phyloP scores from a whole-genome alignment of 2,329 filamentous ascomycete species.

The Pyricularia sp. region DNA sequence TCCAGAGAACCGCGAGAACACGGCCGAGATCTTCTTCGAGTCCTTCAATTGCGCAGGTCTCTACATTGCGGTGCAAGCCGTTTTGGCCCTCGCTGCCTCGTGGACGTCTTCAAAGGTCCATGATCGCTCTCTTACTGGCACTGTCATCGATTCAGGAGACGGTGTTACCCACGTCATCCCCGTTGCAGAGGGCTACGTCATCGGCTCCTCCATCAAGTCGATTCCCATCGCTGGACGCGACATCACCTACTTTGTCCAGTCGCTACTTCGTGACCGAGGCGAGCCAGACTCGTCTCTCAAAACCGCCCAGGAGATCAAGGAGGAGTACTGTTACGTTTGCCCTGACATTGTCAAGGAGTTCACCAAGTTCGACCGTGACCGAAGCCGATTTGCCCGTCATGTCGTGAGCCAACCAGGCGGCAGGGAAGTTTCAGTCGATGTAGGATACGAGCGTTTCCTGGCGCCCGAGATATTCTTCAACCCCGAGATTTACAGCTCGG shows the following conservation, averaged over 20 bases:
- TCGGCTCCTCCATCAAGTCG: conserved; percentile 97
- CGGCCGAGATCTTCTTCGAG: conserved; percentile 99
- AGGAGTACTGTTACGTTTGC: conserved; percentile 97
- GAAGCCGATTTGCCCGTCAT: conserved; percentile 84
- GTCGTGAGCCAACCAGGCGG: conserved; percentile 79
- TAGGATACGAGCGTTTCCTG: conserved; percentile 96
- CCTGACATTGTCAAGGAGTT: conserved; percentile 99
- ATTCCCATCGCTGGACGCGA: conserved; percentile 97
- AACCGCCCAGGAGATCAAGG: conserved; percentile 96
- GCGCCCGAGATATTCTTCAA: conserved; percentile 99
- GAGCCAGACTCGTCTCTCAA: conserved; percentile 96
- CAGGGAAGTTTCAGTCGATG: conserved; percentile 75
- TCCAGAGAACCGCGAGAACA: conserved; percentile 97
- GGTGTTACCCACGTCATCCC: conserved; percentile 99
- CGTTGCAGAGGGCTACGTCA: conserved; percentile 96
- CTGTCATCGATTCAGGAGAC: conserved; percentile 96
- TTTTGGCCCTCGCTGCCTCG: conserved; percentile 89
- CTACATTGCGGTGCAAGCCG: conserved; percentile 97
- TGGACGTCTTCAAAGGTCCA: conserved; percentile 99
- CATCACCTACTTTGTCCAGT: conserved; percentile 98
- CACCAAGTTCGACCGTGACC: conserved; percentile 84
- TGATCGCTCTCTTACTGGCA: conserved; percentile 90
- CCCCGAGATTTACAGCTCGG: conserved; percentile 97
- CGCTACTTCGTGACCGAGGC: conserved; percentile 85
- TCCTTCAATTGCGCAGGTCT: conserved; percentile 99